A percentile compares a stretch with the other conserved stretches of the same genome.
These are phyloP conservation scores for Mucor plumbeus DNA, from an alignment of 371 early-diverging fungal genomes.

Conservation along the genomic window DNA sequence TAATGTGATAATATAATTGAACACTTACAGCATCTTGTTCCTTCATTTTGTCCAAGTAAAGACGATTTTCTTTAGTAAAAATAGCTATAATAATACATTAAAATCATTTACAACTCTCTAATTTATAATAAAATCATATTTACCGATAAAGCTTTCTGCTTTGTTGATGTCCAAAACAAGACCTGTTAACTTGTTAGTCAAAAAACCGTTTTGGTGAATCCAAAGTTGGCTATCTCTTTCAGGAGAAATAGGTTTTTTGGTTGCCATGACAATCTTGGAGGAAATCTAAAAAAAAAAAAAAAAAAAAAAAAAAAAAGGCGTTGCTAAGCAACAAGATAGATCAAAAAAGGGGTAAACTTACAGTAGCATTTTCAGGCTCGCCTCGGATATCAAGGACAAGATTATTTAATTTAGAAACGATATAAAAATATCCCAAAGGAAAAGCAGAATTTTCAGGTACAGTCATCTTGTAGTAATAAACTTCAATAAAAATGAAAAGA, in stretches of 20 bases:
- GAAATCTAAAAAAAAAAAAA: slow-evolving; percentile 18
- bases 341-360: not conserved
- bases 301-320: not conserved
- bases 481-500: slow-evolving; percentile 2
- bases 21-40: slow-evolving; percentile 39
- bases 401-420: slow-evolving; percentile 40
- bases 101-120: too few species aligned
- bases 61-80: slow-evolving; percentile 42
- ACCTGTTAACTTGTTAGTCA: slow-evolving; percentile 47
- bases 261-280: slow-evolving; percentile 42
- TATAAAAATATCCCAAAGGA: slow-evolving; percentile 52
- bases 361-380: slow-evolving; percentile 19
- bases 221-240: slow-evolving; percentile 49
- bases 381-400: slow-evolving; percentile 40
- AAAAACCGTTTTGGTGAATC: slow-evolving; percentile 52
- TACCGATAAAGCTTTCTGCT: slow-evolving; percentile 47
- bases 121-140: not conserved
- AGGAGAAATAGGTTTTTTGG: slow-evolving; percentile 37
- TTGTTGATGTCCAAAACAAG: slow-evolving; percentile 44
- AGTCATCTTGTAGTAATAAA: slow-evolving; percentile 27
- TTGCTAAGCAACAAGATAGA: too few species aligned
- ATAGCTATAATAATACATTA: slow-evolving; percentile 29
- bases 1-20: not conserved
- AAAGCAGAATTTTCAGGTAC: slow-evolving; percentile 29
- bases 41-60: slow-evolving; percentile 50